Evolutionary conservation across 2,329 filamentous ascomycete species (phyloP).

Genomic region (Curvularia spicifera): DNA sequence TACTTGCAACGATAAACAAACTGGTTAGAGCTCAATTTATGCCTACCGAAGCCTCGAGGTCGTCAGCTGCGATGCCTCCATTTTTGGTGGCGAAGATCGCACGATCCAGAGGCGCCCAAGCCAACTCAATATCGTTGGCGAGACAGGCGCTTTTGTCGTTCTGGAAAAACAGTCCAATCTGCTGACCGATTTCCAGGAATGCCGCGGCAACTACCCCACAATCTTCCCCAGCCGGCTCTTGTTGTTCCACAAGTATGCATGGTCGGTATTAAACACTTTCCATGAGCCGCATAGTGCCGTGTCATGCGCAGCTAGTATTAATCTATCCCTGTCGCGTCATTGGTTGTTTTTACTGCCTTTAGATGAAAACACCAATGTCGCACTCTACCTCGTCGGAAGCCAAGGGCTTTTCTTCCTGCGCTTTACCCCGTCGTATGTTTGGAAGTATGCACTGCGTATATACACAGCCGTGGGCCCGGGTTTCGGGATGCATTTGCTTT

Average conservation of each 20-base stretch:
- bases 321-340: conserved; percentile 21
- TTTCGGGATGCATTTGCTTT: conserved; percentile 5
- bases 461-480: conserved; percentile 15
- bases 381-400: conserved; percentile 22
- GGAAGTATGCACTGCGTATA: conserved; percentile 18
- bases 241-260: conserved; percentile 22
- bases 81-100: neutral
- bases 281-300: conserved; percentile 25
- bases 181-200: conserved; percentile 13
- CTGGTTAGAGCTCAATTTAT: too few relatives aligned
- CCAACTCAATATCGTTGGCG: neutral
- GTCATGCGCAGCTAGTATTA: conserved; percentile 27
- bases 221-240: conserved; percentile 25
- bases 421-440: conserved; percentile 14
- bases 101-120: neutral
- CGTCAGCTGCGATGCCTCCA: neutral
- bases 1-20: too few relatives aligned
- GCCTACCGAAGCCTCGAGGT: neutral
- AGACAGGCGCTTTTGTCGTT: neutral
- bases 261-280: conserved; percentile 37
- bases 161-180: neutral
- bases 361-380: conserved; percentile 30
- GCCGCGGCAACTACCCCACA: conserved; percentile 24
- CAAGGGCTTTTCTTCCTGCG: conserved; percentile 21
- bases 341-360: conserved; percentile 23